A percentile compares a stretch with the other conserved stretches of the same genome.
These are phyloP conservation scores for Begonia masoniana DNA, from an alignment of 306 rosid genomes.

Conservation along the genomic window DNA sequence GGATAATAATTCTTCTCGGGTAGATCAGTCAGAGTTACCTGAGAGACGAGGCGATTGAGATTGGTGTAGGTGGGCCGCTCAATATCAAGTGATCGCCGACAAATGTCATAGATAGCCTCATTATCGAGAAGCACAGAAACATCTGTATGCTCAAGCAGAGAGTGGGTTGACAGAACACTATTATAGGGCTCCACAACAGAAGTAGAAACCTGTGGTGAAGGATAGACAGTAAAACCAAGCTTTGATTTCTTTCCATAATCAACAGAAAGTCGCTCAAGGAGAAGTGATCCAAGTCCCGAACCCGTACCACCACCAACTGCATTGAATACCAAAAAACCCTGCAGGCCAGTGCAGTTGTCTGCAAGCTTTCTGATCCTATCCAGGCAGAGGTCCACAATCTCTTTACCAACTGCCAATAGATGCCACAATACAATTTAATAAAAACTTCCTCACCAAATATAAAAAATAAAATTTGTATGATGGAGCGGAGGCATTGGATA, in stretches of 20 bases:
- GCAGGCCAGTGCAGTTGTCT: conserved; percentile 81
- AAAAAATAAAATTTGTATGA: too few species aligned
- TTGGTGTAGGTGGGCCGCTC: conserved; percentile 89
- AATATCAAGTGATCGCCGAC: conserved; percentile 71
- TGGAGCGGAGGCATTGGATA: not conserved
- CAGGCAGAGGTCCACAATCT: conserved; percentile 81
- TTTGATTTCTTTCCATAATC: conserved; percentile 75
- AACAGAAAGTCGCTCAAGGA: conserved; percentile 74
- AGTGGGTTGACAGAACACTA: conserved; percentile 83
- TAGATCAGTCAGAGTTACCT: conserved; percentile 19
- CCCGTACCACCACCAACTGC: conserved; percentile 90
- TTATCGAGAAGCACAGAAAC: conserved; percentile 68
- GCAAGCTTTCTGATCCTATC: conserved; percentile 75
- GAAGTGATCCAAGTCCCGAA: conserved; percentile 76
- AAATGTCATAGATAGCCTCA: conserved; percentile 85
- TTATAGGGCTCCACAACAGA: conserved; percentile 86
- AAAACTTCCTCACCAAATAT: too few species aligned
- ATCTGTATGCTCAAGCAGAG: conserved; percentile 83
- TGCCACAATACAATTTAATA: too few species aligned
- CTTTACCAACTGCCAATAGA: conserved; percentile 47
- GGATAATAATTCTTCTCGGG: not conserved
- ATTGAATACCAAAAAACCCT: conserved; percentile 76
- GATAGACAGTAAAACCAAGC: conserved; percentile 76
- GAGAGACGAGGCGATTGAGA: conserved; percentile 78
- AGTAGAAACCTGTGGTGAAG: conserved; percentile 83